A percentile compares a stretch with the other conserved stretches of the same genome.
These are phyloP conservation scores for Paramyrothecium roridum DNA, from an alignment of 2,329 filamentous ascomycete species.

Conservation along the genomic window DNA sequence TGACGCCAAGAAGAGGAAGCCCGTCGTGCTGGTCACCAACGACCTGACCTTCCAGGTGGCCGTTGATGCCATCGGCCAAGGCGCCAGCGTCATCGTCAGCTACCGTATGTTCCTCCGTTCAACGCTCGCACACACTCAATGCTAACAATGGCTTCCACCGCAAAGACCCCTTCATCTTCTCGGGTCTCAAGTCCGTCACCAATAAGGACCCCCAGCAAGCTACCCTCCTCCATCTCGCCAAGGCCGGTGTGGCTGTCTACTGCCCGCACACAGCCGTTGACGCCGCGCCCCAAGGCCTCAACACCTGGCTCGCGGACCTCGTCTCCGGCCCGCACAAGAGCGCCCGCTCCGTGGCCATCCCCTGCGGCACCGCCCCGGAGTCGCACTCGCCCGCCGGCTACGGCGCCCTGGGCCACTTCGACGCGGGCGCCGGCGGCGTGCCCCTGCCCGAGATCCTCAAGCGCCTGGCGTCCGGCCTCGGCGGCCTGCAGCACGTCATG, in stretches of 20 bases:
- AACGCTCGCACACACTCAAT: background rate
- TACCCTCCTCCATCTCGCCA: conserved; percentile 76
- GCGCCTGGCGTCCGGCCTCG: conserved; percentile 63
- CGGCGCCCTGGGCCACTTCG: conserved; percentile 45
- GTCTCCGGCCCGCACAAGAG: conserved; percentile 55
- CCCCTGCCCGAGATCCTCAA: conserved; percentile 41
- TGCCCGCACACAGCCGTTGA: conserved; percentile 94
- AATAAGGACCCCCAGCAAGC: conserved; percentile 82
- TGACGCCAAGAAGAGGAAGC: conserved; percentile 22
- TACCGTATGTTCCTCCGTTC: conserved; percentile 63
- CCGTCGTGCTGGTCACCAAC: conserved; percentile 63
- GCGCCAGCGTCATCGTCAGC: conserved; percentile 76
- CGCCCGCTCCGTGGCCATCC: conserved; percentile 40
- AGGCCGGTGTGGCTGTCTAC: conserved; percentile 90
- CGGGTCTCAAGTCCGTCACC: conserved; percentile 84
- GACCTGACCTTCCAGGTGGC: conserved; percentile 88
- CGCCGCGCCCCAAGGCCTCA: conserved; percentile 78
- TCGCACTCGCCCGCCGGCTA: conserved; percentile 49
- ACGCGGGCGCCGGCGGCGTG: conserved; percentile 20
- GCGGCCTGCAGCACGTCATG: conserved; percentile 56
- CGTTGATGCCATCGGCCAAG: conserved; percentile 78
- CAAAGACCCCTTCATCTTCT: conserved; percentile 93
- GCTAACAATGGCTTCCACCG: background rate
- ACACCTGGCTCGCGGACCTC: conserved; percentile 90
- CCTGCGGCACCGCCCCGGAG: conserved; percentile 37